These are phyloP conservation scores for Penicillium sp. DNA, from an alignment of 2,329 filamentous ascomycete species.

Conservation along the genomic window DNA sequence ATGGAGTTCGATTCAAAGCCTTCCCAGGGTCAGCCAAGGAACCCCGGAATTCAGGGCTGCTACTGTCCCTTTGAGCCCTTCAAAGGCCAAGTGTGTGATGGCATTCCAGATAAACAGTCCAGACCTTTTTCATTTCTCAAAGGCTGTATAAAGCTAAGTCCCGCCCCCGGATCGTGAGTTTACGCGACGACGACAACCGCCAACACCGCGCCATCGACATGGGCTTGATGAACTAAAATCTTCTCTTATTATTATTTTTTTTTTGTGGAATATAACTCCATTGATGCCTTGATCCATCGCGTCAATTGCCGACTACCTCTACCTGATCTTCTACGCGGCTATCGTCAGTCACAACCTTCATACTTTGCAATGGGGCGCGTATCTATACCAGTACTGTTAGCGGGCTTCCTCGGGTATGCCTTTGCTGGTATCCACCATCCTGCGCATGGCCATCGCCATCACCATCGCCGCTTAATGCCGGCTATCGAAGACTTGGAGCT, in stretches of 20 bases:
- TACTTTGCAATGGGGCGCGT: conserved; percentile 29
- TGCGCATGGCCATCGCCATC: conserved; percentile 16
- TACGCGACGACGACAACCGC: background rate
- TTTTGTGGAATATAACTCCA: background rate
- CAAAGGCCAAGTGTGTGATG: background rate
- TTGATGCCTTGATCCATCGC: background rate
- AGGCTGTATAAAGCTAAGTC: conserved; percentile 5
- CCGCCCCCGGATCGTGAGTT: background rate
- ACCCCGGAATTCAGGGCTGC: conserved; percentile 11
- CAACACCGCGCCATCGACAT: background rate
- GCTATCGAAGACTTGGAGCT: conserved; percentile 1
- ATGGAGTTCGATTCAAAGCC: background rate
- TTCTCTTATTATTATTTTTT: background rate
- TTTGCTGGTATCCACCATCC: conserved; percentile 29
- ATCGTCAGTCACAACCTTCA: background rate
- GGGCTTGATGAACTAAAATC: background rate
- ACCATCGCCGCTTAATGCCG: conserved; percentile 2
- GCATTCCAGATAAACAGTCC: conserved; percentile 5
- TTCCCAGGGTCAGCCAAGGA: conserved; percentile 1
- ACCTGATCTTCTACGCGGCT: background rate
- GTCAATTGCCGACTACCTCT: background rate
- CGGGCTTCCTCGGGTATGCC: conserved; percentile 22
- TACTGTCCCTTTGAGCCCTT: conserved; percentile 6
- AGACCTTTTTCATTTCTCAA: background rate
- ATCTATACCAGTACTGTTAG: conserved; percentile 25